Evolutionary conservation across 108 stramenopile species (phyloP).

Genomic region (Epithemia pelagica): DNA sequence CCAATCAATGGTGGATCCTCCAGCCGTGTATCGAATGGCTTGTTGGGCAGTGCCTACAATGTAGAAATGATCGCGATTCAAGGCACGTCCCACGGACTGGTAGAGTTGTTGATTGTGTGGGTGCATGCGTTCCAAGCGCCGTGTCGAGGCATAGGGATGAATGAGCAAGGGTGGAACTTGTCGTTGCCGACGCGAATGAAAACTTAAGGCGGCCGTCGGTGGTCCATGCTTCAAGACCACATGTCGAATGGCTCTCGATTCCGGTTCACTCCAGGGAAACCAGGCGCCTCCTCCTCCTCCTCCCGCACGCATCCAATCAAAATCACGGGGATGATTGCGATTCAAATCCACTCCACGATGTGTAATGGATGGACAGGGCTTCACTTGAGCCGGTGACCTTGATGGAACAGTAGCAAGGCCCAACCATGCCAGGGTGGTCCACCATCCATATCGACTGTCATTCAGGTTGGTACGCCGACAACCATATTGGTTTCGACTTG

Average conservation of each 20-base stretch:
- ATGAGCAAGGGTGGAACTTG: not conserved
- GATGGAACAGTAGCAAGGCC: not conserved
- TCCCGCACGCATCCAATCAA: not conserved
- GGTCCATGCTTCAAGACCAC: not conserved
- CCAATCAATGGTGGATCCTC: slow-evolving; percentile 5
- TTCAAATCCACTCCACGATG: slow-evolving; percentile 8
- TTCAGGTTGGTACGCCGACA: slow-evolving; percentile 4
- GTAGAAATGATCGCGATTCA: not conserved
- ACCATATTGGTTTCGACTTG: not conserved
- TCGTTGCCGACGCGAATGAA: not conserved
- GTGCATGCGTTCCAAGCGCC: not conserved
- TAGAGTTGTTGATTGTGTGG: not conserved
- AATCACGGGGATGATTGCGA: slow-evolving; percentile 4
- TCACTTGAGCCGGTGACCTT: not conserved
- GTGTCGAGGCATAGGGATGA: not conserved
- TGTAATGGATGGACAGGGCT: not conserved
- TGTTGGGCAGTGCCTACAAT: not conserved
- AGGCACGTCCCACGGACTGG: not conserved
- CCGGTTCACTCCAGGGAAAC: slow-evolving; percentile 6
- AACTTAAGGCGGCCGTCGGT: slow-evolving; percentile 4
- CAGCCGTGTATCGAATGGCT: not conserved
- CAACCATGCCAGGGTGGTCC: not conserved
- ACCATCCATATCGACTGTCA: not conserved
- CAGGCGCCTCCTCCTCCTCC: not conserved
- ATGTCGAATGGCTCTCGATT: not conserved